Base-by-base conservation (phyloP, 768 basidiomycete species). In the Coprinopsis sp. region DNA sequence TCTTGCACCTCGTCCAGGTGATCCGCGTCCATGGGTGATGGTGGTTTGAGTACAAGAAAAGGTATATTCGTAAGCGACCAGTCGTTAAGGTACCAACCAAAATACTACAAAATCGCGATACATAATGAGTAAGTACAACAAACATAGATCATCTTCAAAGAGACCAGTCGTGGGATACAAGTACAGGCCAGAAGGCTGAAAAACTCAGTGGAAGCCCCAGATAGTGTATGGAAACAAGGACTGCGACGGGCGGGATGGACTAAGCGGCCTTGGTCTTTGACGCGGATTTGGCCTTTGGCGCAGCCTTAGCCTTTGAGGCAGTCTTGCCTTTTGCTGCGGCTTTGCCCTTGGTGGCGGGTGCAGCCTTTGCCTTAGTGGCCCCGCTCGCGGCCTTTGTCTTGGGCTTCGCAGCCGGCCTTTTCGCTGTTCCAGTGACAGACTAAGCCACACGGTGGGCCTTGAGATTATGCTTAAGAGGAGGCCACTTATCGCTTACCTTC, bases 371-470 rank as follows among this genome's bases (percentile, higher is more conserved):
- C 49, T 40, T 58, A n/a, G 53, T 34, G 22, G 42, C 37, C 24
- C 54, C 61, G 24, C 57, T 51, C 10, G 62, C 51, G 19, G 59
- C 54, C 40, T 61, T 66, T 23, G 59, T 52, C 54, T 63, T 61
- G 22, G 71, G 49, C 5, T 66, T 54, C 12, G 64, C 51, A 21
- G 43, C 50, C 3, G 50, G 45, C 37, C 39, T 41, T 14, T 71
- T 76, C 28, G 65, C 51, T 43, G 66, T 49, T 23, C 68, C 70
- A n/a, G 56, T 69, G 19, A 70, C 60, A 36, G 70, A 53, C 72
- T 72, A 45, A 14, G 36, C 27, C 7, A 29, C 12, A 25, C 19
- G 7, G 34, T 24, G 25, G 33, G 42, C n/a, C n/a, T n/a, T n/a
- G n/a, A n/a, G n/a, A n/a, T n/a, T n/a, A n/a, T n/a, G n/a, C n/a